Evolutionary conservation across 2,329 filamentous ascomycete species (phyloP).

Genomic region (Penicillium expansum): DNA sequence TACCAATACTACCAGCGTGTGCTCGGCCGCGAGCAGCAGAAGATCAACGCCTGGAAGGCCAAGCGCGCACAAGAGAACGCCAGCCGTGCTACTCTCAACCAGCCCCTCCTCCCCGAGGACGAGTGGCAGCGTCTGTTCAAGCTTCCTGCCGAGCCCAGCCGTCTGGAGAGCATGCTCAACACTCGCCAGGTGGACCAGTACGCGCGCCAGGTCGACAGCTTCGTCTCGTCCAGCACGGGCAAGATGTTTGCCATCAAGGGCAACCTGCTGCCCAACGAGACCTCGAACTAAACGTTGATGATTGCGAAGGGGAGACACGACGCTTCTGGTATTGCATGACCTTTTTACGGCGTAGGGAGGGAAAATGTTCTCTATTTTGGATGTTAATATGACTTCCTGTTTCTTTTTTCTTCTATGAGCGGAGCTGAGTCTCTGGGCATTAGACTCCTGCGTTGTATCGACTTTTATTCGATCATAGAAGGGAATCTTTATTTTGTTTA

Average conservation of each 20-base stretch:
- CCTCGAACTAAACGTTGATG: constrained; percentile 34
- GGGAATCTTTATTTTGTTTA: constrained; percentile 12
- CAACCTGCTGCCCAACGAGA: constrained; percentile 60
- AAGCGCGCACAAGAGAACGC: constrained; percentile 97
- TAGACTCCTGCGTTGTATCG: constrained; percentile 16
- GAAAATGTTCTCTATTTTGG: constrained; percentile 41
- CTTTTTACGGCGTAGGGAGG: constrained; percentile 43
- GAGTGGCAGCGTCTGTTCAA: constrained; percentile 99
- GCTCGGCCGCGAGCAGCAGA: constrained; percentile 87
- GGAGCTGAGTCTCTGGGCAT: constrained; percentile 21
- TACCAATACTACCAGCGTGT: constrained; percentile 97
- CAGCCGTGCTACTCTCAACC: constrained; percentile 78
- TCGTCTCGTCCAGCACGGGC: constrained; percentile 82
- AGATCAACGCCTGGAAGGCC: constrained; percentile 93
- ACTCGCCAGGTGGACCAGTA: constrained; percentile 97
- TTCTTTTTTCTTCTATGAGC: constrained; percentile 34
- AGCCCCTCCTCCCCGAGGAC: constrained; percentile 84
- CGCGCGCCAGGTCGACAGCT: constrained; percentile 93
- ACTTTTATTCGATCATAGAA: constrained; percentile 26
- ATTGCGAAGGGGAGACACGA: constrained; percentile 27
- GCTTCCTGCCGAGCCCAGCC: constrained; percentile 88
- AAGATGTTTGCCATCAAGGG: constrained; percentile 98
- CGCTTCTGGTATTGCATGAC: constrained; percentile 42
- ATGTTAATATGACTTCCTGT: constrained; percentile 41
- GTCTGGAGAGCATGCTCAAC: constrained; percentile 90